These are phyloP conservation scores for Schizopora paradoxa DNA, from an alignment of 1,284 basidiomycete species.

Conservation along the genomic window DNA sequence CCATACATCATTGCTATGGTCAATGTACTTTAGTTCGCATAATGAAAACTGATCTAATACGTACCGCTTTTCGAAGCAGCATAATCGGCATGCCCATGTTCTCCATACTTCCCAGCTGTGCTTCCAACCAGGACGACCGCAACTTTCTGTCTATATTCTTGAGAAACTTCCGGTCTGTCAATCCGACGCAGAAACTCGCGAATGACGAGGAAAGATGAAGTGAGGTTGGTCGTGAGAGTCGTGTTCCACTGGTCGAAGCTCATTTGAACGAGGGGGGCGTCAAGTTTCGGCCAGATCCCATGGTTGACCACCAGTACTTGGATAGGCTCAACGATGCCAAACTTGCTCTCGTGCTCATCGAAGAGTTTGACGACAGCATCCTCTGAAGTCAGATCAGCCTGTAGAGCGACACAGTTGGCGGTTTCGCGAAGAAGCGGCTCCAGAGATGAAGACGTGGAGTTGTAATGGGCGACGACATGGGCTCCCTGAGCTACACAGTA, in stretches of 20 bases:
- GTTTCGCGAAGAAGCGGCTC: slow-evolving; percentile 29
- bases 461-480: slow-evolving; percentile 69
- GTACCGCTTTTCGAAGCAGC: slow-evolving; percentile 32
- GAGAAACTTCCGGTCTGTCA: slow-evolving; percentile 30
- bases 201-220: slow-evolving; percentile 61
- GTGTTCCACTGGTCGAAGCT: slow-evolving; percentile 58
- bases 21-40: slow-evolving; percentile 3
- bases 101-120: slow-evolving; percentile 69
- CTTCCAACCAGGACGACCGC: slow-evolving; percentile 65
- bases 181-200: slow-evolving; percentile 54
- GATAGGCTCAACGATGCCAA: slow-evolving; percentile 41
- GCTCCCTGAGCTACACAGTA: slow-evolving; percentile 70
- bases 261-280: slow-evolving; percentile 54
- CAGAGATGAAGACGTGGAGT: slow-evolving; percentile 46
- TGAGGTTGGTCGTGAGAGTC: slow-evolving; percentile 61
- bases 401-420: slow-evolving; percentile 29
- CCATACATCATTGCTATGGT: slow-evolving; percentile 67
- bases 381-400: slow-evolving; percentile 58
- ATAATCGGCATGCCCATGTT: slow-evolving; percentile 63
- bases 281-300: slow-evolving; percentile 44
- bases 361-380: slow-evolving; percentile 45
- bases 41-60: slow-evolving; percentile 19
- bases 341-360: slow-evolving; percentile 29
- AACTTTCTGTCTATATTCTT: slow-evolving; percentile 43
- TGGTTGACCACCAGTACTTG: slow-evolving; percentile 64